These are phyloP conservation scores for Tylopilus orsonianus DNA, from an alignment of 1,284 basidiomycete genomes.

Conservation along the genomic window DNA sequence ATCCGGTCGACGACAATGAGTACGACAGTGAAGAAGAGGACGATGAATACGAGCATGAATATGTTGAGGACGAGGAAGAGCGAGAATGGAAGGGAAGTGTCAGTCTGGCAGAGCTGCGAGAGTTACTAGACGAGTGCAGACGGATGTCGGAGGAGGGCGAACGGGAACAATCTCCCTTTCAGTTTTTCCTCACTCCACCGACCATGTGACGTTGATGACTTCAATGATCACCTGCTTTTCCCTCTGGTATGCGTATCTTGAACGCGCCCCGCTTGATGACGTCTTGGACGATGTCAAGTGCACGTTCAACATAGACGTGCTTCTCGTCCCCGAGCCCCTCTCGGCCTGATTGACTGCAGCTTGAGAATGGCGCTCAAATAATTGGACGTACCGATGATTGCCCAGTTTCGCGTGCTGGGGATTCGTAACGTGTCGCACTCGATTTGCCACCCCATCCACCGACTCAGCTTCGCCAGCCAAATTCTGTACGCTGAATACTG, in stretches of 20 bases:
- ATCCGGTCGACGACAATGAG: conserved; percentile 36
- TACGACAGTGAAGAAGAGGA: conserved; percentile 35
- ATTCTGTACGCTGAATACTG: conserved; percentile 80
- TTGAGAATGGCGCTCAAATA: background rate
- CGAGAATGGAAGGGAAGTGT: conserved; percentile 33
- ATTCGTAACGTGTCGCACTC: conserved; percentile 88
- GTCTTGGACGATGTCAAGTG: conserved; percentile 44
- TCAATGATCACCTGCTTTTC: conserved; percentile 45
- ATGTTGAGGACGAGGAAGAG: conserved; percentile 37
- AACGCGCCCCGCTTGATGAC: conserved; percentile 61
- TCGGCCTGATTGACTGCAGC: conserved; percentile 33
- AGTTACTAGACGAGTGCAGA: conserved; percentile 49
- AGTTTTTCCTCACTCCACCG: conserved; percentile 22
- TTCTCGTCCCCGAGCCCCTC: conserved; percentile 29
- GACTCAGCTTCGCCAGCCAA: conserved; percentile 73
- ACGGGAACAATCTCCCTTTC: conserved; percentile 32
- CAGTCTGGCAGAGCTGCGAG: conserved; percentile 40
- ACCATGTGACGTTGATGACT: conserved; percentile 2
- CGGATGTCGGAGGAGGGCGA: conserved; percentile 45
- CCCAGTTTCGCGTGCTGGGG: conserved; percentile 93
- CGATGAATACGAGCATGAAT: conserved; percentile 28
- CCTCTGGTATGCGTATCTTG: conserved; percentile 69
- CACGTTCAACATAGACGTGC: conserved; percentile 39
- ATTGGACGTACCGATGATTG: conserved; percentile 70
- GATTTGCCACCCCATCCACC: conserved; percentile 80